Evolutionary conservation across 805 yeast species (phyloP).

Genomic region (Starmerella davenportii): DNA sequence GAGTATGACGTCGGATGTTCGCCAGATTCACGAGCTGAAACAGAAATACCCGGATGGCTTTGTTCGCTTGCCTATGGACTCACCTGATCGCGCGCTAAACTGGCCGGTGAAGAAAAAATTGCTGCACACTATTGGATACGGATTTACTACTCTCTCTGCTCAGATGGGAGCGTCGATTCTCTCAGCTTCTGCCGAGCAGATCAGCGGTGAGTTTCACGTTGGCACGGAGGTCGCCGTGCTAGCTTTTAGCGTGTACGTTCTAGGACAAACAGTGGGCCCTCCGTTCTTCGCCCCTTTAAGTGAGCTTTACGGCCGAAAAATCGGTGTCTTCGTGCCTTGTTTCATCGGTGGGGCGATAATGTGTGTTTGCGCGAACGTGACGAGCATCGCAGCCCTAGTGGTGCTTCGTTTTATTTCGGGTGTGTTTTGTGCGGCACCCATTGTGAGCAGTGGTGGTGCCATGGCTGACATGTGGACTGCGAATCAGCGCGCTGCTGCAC

Average conservation of each 20-base stretch:
- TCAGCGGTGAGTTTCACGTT: slow-evolving; percentile 38
- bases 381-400: slow-evolving; percentile 23
- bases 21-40: neutral
- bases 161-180: slow-evolving; percentile 42
- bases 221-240: slow-evolving; percentile 51
- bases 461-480: slow-evolving; percentile 22
- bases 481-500: slow-evolving; percentile 10
- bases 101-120: slow-evolving; percentile 33
- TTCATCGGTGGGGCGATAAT: slow-evolving; percentile 21
- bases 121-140: slow-evolving; percentile 23
- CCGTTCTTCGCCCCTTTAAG: slow-evolving; percentile 74
- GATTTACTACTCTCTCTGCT: slow-evolving; percentile 34
- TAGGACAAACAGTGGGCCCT: slow-evolving; percentile 89
- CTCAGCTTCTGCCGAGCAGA: slow-evolving; percentile 33
- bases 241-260: slow-evolving; percentile 60
- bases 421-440: slow-evolving; percentile 57
- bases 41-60: slow-evolving; percentile 10
- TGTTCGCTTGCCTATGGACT: slow-evolving; percentile 5
- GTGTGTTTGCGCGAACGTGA: slow-evolving; percentile 13
- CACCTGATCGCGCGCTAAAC: slow-evolving; percentile 27
- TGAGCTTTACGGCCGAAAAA: slow-evolving; percentile 57
- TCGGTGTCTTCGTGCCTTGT: slow-evolving; percentile 35
- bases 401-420: slow-evolving; percentile 69
- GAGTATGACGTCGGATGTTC: slow-evolving; percentile 3
- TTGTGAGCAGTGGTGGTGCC: slow-evolving; percentile 13